Evolutionary conservation across 192 early-diverging fungal genomes (phyloP), one percentile per base, ranked within the genome.

Genomic region (Entomortierella chlamydospora): DNA sequence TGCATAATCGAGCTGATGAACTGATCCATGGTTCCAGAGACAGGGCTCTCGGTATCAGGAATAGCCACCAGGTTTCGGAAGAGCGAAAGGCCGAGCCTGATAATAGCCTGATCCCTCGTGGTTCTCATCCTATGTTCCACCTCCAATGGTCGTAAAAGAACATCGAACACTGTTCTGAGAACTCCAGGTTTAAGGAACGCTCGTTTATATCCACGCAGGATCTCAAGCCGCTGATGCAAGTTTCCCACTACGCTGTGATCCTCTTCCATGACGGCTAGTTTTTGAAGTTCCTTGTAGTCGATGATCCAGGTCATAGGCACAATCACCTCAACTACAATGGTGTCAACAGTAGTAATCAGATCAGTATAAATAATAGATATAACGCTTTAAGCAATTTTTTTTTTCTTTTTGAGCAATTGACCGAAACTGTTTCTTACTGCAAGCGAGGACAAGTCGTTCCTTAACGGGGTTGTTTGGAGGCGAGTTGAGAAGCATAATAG

Each of bases 261-360:
- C 17, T 81, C 56, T 20, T 81, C 63, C 18, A 81, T 80, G 11
- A 61, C 68, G 0, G 79, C 78, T 29, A 85, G 58, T 13, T 70
- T 64, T 22, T 84, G 73, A 1, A 67, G 59, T 0, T 83, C 81
- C 33, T 86, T 84, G 26, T 84, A 76, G 51, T 88, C 87, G 52
- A 94, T 79, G 57, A 92, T 91, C 96, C 95, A 96, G 0, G 96
- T 98, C 85, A 97, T 83, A 0, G 95, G 93, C 31, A 96, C 94
- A 43, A 98, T 84, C 34, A 98, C 64, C 73, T 98, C 94, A 12
- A 95, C 91, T 89, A 81, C 13, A 28, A 33, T 29, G 18, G 23
- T 55, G 18, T 39, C n/a, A n/a, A 31, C 29, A 15, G 4, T 50
- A 50, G 47, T 10, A 5, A n/a, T 50, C 17, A 17, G 15, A 15